Percentiles rank a stretch among this genome's conserved stretches.
phyloP scores from a whole-genome alignment of 495 filamentous ascomycete genomes.

The Beverwykella pulmonaria region DNA sequence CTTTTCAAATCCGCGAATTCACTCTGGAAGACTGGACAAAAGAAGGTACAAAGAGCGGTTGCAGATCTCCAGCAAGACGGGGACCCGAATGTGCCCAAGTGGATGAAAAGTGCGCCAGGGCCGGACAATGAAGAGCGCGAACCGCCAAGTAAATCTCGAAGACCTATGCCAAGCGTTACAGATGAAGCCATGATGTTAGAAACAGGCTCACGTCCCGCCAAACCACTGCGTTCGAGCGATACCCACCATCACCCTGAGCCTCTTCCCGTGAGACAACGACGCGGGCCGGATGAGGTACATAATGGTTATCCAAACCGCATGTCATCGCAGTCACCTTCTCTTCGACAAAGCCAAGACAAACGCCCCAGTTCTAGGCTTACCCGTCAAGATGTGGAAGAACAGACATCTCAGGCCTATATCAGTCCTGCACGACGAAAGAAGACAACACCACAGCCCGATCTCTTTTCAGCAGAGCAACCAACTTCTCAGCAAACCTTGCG shows the following conservation, averaged over 20 bases:
- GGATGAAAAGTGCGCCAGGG: constrained; percentile 76
- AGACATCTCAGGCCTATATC: constrained; percentile 82
- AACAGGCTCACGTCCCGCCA: constrained; percentile 45
- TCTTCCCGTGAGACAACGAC: background rate
- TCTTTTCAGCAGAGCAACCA: constrained; percentile 15
- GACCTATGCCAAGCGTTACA: constrained; percentile 67
- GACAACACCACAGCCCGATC: constrained; percentile 36
- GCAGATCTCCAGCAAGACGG: constrained; percentile 79
- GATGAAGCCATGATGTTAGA: constrained; percentile 95
- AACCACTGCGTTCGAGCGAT: constrained; percentile 10
- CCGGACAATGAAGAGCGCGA: constrained; percentile 10
- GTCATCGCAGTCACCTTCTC: constrained; percentile 54
- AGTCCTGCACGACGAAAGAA: constrained; percentile 84
- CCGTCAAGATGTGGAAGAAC: constrained; percentile 75
- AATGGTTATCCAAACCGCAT: constrained; percentile 26
- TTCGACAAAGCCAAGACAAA: constrained; percentile 48
- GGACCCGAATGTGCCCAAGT: constrained; percentile 82
- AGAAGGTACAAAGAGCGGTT: constrained; percentile 92
- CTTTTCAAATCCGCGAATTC: constrained; percentile 92
- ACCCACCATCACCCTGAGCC: constrained; percentile 1
- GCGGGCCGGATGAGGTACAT: background rate
- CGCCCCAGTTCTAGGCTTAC: constrained; percentile 53
- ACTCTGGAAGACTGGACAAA: constrained; percentile 90
- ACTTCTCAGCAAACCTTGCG: constrained; percentile 9
- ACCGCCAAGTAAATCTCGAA: constrained; percentile 7